These are phyloP conservation scores for Trichoderma harzianum DNA, from an alignment of 2,329 filamentous ascomycete species.

Conservation along the genomic window DNA sequence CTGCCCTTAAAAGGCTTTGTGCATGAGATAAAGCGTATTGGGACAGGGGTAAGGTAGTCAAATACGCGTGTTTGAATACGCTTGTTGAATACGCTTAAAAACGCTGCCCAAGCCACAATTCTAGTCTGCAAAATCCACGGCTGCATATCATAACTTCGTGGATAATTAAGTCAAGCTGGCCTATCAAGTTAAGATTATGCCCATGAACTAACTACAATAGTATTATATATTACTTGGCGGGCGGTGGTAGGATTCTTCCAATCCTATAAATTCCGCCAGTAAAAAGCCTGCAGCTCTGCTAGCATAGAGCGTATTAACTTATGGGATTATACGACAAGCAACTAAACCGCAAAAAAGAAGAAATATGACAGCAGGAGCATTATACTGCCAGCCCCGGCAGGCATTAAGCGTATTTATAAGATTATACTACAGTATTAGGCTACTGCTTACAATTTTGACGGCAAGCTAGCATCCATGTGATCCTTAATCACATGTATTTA, in stretches of 20 bases:
- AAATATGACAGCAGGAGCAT: not conserved
- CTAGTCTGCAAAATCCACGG: not conserved
- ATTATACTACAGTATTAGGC: not conserved
- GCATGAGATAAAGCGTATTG: not conserved
- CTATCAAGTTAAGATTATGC: not conserved
- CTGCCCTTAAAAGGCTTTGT: not conserved
- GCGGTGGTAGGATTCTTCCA: not conserved
- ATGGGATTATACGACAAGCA: not conserved
- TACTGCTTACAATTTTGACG: not conserved
- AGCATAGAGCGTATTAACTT: not conserved
- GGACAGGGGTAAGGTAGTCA: not conserved
- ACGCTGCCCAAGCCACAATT: not conserved
- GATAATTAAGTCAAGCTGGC: not conserved
- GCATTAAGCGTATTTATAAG: not conserved
- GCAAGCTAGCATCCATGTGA: not conserved
- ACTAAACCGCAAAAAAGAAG: not conserved
- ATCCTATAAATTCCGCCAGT: not conserved
- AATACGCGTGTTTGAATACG: not conserved
- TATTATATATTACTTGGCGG: not conserved
- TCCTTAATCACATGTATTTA: no score
- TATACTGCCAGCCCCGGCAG: not conserved
- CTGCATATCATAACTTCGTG: not conserved
- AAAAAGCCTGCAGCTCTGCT: not conserved
- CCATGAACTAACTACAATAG: not conserved
- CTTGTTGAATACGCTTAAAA: not conserved